Evolutionary conservation across 805 yeast species (phyloP), one percentile per base, ranked within the genome.

Genomic region (Priceomyces haplophilus): DNA sequence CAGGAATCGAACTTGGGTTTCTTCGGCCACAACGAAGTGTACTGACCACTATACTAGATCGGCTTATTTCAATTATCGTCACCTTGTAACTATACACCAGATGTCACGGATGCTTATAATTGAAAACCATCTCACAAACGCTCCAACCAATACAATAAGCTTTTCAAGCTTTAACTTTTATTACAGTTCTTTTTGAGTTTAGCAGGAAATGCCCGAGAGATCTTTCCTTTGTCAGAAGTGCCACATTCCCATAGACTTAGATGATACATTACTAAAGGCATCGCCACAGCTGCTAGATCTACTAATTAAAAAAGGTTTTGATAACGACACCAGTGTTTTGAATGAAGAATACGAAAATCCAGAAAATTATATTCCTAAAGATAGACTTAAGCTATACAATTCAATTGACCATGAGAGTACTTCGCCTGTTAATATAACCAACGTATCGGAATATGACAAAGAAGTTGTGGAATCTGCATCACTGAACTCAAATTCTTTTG

Each of bases 191-290:
- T n/a, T n/a, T n/a, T n/a, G 8, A 21, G 24, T 21, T 27, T 6
- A 4, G 5, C 21, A 20, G n/a, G 35, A 12, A 5, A 46, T 46
- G 49, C 24, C 47, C 7, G 44, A 43, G 30, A 29, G 33, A 16
- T 8, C 24, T 4, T 58, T 65, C 43, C 45, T 55, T 19, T 85
- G 93, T 61, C 85, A 79, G 54, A 64, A 79, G 51, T 85, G 91
- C 59, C 72, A 77, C 44, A 67, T 77, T 16, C 84, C 86, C 1
- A 55, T 85, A 24, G 55, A 59, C 10, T 61, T 83, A 4, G 86
- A 84, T 55, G 72, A 72, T 10, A 75, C 88, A 0, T 56, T 85
- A 11, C 58, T 65, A 16, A 74, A 73, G 24, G 57, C 83, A 19
- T 73, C 78, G 37, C 64, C 70, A 17, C 80, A 82, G 0, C 89